Conservation (phyloP, 2,329 filamentous ascomycete genomes). For the Phialophora macrospora region DNA sequence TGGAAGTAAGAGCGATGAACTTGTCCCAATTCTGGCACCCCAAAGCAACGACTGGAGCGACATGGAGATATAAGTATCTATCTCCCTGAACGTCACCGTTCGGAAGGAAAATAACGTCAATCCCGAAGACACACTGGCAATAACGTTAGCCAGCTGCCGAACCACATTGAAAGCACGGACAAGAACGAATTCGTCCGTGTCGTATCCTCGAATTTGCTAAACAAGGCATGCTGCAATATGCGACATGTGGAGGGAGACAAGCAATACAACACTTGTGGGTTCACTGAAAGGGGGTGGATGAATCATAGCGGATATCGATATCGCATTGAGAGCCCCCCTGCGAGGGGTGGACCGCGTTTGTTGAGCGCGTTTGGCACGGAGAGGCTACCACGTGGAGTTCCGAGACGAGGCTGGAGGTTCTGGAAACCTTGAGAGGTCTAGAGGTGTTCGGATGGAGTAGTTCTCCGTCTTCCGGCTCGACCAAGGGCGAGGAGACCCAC, state of each 20-base stretch:
- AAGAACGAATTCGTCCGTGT: slow-evolving; percentile 21
- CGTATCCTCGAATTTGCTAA: background rate
- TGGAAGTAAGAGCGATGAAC: background rate
- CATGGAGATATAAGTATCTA: slow-evolving; percentile 9
- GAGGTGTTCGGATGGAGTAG: slow-evolving; percentile 6
- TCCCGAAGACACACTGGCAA: background rate
- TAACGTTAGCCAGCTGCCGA: slow-evolving; percentile 1
- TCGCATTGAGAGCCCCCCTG: slow-evolving; percentile 14
- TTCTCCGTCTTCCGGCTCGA: slow-evolving; percentile 11
- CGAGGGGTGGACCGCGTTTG: slow-evolving; percentile 9
- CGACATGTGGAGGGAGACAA: slow-evolving; percentile 8
- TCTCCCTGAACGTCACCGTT: background rate
- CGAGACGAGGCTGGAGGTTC: slow-evolving; percentile 22
- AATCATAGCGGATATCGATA: slow-evolving; percentile 15
- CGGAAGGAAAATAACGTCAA: background rate
- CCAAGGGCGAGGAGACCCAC: background rate
- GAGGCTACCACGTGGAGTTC: slow-evolving; percentile 13
- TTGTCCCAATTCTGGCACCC: background rate
- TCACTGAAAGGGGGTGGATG: slow-evolving; percentile 17
- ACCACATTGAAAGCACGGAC: background rate
- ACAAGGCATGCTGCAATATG: slow-evolving; percentile 6
- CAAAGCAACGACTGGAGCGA: background rate
- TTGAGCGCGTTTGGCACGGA: slow-evolving; percentile 15
- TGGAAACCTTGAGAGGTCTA: slow-evolving; percentile 14
- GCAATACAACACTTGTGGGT: background rate